These are phyloP conservation scores for Vitis hybrid DNA, from an alignment of 177 flowering plant genomes.

Conservation along the genomic window DNA sequence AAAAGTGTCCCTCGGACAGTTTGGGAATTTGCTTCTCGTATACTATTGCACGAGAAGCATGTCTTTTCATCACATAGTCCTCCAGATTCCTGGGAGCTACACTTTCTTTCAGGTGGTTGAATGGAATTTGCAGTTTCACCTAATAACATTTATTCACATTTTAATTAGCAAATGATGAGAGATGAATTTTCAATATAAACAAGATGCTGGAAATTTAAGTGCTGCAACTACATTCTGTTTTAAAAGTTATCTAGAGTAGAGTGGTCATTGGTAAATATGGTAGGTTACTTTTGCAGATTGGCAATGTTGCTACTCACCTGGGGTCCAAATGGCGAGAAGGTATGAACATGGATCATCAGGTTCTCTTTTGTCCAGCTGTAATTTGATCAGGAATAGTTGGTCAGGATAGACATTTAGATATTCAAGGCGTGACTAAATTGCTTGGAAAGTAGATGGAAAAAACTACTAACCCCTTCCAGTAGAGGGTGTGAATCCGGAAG, in stretches of 20 bases:
- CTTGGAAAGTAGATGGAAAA: background rate
- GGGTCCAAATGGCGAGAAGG: conserved; percentile 90
- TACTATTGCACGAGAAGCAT: conserved; percentile 79
- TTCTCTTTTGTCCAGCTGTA: conserved; percentile 66
- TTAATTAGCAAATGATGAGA: background rate
- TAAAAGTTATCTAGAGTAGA: background rate
- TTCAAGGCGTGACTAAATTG: background rate
- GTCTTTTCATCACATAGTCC: conserved; percentile 55
- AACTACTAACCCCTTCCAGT: conserved; percentile 43
- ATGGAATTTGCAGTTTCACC: conserved; percentile 86
- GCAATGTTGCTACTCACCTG: conserved; percentile 41
- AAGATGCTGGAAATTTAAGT: too few species aligned
- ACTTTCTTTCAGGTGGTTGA: conserved; percentile 53
- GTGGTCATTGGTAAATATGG: background rate
- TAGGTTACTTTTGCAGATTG: background rate
- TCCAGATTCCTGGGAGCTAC: conserved; percentile 49
- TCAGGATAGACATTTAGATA: background rate
- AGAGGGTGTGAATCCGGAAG: conserved; percentile 65
- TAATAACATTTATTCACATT: conserved; percentile 22
- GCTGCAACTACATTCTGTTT: background rate
- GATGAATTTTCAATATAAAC: too few species aligned
- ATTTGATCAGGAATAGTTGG: conserved; percentile 1
- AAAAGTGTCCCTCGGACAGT: conserved; percentile 90
- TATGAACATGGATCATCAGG: conserved; percentile 70
- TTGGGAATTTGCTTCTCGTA: conserved; percentile 69